These are phyloP conservation scores for Amanita rubescens DNA, from an alignment of 768 basidiomycete species.

Conservation along the genomic window DNA sequence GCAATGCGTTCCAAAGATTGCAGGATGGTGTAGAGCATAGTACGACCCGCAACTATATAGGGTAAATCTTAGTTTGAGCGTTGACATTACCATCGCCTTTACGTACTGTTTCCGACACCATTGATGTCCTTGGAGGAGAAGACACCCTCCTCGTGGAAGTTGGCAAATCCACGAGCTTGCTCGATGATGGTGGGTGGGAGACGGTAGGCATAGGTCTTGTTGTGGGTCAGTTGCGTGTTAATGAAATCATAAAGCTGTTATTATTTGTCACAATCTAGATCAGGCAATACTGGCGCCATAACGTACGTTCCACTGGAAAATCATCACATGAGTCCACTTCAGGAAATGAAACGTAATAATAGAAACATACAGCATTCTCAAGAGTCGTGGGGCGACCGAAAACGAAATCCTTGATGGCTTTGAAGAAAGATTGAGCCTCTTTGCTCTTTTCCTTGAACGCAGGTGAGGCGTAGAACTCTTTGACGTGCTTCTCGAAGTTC, in stretches of 20 bases:
- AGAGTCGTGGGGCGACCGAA: constrained; percentile 60
- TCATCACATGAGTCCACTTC: constrained; percentile 11
- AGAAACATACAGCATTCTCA: constrained; percentile 55
- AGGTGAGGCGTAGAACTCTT: constrained; percentile 49
- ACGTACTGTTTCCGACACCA: constrained; percentile 76
- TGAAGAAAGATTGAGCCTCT: constrained; percentile 60
- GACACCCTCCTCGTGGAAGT: constrained; percentile 73
- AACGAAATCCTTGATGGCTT: constrained; percentile 57
- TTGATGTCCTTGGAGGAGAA: constrained; percentile 57
- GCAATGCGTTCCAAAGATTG: constrained; percentile 69
- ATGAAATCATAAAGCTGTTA: constrained; percentile 69
- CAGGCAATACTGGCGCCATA: not conserved
- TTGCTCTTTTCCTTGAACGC: constrained; percentile 58
- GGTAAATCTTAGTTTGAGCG: not conserved
- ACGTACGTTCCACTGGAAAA: constrained; percentile 68
- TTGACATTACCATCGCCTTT: not conserved
- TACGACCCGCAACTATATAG: constrained; percentile 72
- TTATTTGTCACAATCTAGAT: constrained; percentile 10
- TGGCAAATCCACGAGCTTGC: constrained; percentile 65
- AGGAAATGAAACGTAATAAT: not conserved
- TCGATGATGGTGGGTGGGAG: constrained; percentile 74
- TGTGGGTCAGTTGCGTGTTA: constrained; percentile 69
- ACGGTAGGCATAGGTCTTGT: constrained; percentile 72
- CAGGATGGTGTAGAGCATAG: constrained; percentile 66
- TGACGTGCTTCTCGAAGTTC: constrained; percentile 61